Percentiles rank a stretch among this genome's conserved stretches.
These are phyloP conservation scores for Arxiozyma slooffiae DNA, from an alignment of 1,139 yeast species.

Conservation along the genomic window DNA sequence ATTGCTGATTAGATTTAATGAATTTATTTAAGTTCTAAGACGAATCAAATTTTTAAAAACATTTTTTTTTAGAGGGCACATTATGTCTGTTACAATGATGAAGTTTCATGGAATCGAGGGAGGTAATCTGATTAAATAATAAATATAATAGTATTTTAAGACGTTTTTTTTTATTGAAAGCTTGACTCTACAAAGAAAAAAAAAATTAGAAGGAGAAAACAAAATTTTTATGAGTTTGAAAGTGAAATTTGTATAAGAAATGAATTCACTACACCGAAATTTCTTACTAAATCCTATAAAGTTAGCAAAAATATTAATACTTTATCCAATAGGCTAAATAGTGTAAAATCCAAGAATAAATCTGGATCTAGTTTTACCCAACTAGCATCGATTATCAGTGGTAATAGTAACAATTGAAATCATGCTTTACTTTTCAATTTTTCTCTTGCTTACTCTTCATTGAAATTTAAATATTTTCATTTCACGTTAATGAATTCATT, in stretches of 20 bases:
- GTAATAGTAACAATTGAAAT: neutral
- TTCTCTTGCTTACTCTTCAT: neutral
- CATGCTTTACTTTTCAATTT: neutral
- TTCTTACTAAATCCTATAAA: slow-evolving; percentile 5
- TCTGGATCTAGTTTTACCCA: neutral
- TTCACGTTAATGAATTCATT: slow-evolving; percentile 11
- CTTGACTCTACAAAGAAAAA: slow-evolving; percentile 34
- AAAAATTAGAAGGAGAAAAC: slow-evolving; percentile 32
- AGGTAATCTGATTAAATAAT: slow-evolving; percentile 41
- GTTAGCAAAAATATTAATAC: neutral
- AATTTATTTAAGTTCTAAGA: slow-evolving; percentile 5
- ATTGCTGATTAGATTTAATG: slow-evolving; percentile 1
- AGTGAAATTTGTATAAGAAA: too few relatives aligned
- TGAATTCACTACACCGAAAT: slow-evolving; percentile 13
- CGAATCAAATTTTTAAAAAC: slow-evolving; percentile 42
- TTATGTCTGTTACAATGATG: slow-evolving; percentile 55
- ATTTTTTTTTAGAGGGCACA: slow-evolving; percentile 67
- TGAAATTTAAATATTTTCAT: neutral
- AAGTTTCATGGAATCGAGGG: slow-evolving; percentile 58
- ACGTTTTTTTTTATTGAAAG: slow-evolving; percentile 38
- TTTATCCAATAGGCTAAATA: neutral
- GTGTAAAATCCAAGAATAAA: neutral
- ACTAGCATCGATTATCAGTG: neutral
- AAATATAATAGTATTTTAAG: slow-evolving; percentile 42
- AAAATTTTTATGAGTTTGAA: too few relatives aligned